These are phyloP conservation scores for Croton laevigatus DNA, from an alignment of 441 rosid genomes.

Conservation along the genomic window DNA sequence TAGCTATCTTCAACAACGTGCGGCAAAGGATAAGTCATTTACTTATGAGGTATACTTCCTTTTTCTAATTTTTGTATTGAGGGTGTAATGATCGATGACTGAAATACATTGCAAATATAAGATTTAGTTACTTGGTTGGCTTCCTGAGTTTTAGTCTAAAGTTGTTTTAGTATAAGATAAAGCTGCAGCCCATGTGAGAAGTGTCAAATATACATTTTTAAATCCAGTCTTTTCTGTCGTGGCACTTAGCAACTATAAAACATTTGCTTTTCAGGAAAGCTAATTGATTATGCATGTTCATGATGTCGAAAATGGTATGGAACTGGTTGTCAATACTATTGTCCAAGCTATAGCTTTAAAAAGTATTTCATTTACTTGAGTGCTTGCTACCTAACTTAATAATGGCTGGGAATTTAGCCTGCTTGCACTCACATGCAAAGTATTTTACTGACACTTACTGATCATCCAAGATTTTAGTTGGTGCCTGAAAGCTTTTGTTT, in stretches of 20 bases:
- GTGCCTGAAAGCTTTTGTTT: not conserved
- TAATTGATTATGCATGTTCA: not conserved
- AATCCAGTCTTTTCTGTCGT: not conserved
- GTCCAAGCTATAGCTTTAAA: not conserved
- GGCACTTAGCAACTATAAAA: not conserved
- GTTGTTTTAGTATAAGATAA: not conserved
- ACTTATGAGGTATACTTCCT: constrained; percentile 67
- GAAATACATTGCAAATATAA: not conserved
- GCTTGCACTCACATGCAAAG: not conserved
- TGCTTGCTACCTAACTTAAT: not conserved
- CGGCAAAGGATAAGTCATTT: constrained; percentile 70
- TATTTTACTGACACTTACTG: not conserved
- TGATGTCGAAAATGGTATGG: not conserved
- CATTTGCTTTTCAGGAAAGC: not conserved
- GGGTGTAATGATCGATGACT: not conserved
- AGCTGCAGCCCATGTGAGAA: not conserved
- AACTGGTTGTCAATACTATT: not conserved
- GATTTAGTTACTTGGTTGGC: not conserved
- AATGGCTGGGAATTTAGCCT: not conserved
- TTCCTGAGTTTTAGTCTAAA: not conserved
- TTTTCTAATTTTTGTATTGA: not conserved
- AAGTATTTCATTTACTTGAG: not conserved
- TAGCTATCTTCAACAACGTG: constrained; percentile 84
- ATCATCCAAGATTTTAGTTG: not conserved
- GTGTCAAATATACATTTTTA: not conserved